phyloP scores from a whole-genome alignment of 495 filamentous ascomycete species.

The Astrothelium macrocarpum region DNA sequence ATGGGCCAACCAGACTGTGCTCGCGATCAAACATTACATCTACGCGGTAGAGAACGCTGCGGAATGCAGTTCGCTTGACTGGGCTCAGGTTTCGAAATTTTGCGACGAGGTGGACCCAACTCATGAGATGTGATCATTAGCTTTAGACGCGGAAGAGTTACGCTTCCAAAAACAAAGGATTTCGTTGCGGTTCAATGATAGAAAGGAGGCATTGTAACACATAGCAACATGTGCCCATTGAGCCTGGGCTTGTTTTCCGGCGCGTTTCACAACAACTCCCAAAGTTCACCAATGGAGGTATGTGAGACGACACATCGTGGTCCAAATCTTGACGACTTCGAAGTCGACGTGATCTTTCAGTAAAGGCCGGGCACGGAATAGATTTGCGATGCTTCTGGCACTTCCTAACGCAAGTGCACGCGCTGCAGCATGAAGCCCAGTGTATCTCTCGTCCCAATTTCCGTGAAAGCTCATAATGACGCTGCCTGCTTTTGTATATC shows the following conservation, averaged over 20 bases:
- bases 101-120: constrained; percentile 9
- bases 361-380: no score
- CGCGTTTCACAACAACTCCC: neutral
- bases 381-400: no score
- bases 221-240: no score
- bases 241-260: neutral
- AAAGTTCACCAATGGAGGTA: no score
- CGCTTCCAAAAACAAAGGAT: neutral
- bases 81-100: constrained; percentile 9
- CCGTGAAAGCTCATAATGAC: no score
- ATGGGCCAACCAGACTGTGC: constrained; percentile 42
- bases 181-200: neutral
- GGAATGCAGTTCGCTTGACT: constrained; percentile 9
- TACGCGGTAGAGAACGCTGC: constrained; percentile 12
- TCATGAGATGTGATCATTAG: constrained; percentile 5
- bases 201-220: neutral
- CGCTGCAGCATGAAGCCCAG: no score
- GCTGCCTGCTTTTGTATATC: no score
- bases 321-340: no score
- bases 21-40: constrained; percentile 39
- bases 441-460: no score
- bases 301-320: no score
- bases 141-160: neutral
- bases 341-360: no score
- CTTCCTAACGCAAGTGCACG: no score